Conservation (phyloP, 768 basidiomycete genomes). For the Phylloporus sp. region DNA sequence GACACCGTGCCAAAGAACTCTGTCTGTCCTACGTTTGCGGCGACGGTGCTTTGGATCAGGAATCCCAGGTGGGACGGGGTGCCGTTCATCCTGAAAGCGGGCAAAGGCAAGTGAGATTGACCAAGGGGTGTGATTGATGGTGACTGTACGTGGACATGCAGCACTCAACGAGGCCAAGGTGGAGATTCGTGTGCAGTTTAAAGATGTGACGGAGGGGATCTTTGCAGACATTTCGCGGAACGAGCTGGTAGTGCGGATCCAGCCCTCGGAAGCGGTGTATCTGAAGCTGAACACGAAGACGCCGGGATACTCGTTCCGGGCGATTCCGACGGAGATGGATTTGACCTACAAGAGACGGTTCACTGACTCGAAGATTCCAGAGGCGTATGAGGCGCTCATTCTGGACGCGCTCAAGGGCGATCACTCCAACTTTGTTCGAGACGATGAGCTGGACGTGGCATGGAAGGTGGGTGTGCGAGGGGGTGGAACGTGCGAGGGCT, state of each 20-base stretch:
- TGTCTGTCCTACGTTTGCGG: constrained; percentile 91
- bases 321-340: constrained; percentile 96
- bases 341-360: constrained; percentile 96
- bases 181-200: constrained; percentile 96
- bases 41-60: constrained; percentile 84
- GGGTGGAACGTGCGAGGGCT: constrained; percentile 3
- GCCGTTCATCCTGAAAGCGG: constrained; percentile 96
- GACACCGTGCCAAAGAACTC: constrained; percentile 91
- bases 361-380: constrained; percentile 85
- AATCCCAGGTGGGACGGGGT: constrained; percentile 99
- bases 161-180: constrained; percentile 98
- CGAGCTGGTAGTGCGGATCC: constrained; percentile 96
- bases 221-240: constrained; percentile 96
- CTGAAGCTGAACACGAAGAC: constrained; percentile 95
- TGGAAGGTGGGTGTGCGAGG: constrained; percentile 71
- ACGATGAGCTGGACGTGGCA: constrained; percentile 95
- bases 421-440: constrained; percentile 97
- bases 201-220: constrained; percentile 94
- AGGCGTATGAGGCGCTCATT: constrained; percentile 94
- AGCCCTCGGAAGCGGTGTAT: constrained; percentile 94
- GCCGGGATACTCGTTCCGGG: constrained; percentile 85
- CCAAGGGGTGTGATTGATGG: constrained; percentile 9
- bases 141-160: constrained; percentile 28
- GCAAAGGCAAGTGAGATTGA: constrained; percentile 68
- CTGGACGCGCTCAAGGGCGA: constrained; percentile 96